A percentile compares a stretch with the other conserved stretches of the same genome.
These are phyloP conservation scores for Leccinum disarticulatum DNA, from an alignment of 768 basidiomycete genomes.

Conservation along the genomic window DNA sequence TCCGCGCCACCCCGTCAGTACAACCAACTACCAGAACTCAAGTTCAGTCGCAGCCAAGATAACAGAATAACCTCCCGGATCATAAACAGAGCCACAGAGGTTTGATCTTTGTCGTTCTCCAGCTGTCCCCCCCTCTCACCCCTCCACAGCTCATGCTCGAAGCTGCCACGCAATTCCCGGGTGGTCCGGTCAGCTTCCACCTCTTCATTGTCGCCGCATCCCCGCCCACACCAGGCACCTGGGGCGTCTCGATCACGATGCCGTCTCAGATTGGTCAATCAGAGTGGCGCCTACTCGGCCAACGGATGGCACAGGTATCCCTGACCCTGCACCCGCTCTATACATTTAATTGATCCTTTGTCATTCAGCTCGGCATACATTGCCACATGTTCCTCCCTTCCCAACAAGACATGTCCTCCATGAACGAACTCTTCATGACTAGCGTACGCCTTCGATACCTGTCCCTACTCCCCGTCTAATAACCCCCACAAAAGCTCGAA, in stretches of 20 bases:
- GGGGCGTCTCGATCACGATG: slow-evolving; percentile 25
- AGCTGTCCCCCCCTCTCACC: not conserved
- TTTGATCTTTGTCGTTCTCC: slow-evolving; percentile 24
- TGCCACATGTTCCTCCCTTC: slow-evolving; percentile 57
- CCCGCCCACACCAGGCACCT: slow-evolving; percentile 37
- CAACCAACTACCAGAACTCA: slow-evolving; percentile 40
- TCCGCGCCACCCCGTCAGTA: slow-evolving; percentile 40
- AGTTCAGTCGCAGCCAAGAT: slow-evolving; percentile 42
- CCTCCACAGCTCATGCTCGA: slow-evolving; percentile 29
- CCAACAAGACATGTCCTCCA: slow-evolving; percentile 44
- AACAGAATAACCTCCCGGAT: slow-evolving; percentile 46
- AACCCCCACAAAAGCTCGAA: slow-evolving; percentile 19
- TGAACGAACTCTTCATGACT: slow-evolving; percentile 50
- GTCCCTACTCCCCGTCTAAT: not conserved
- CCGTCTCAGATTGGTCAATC: slow-evolving; percentile 33
- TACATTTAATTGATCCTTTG: slow-evolving; percentile 20
- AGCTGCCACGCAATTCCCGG: slow-evolving; percentile 31
- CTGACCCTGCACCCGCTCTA: slow-evolving; percentile 4
- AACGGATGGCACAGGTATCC: slow-evolving; percentile 46
- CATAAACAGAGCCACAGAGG: slow-evolving; percentile 47
- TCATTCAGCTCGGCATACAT: slow-evolving; percentile 49
- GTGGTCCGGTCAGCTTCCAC: slow-evolving; percentile 42
- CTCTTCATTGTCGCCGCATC: slow-evolving; percentile 57
- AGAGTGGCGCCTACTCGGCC: slow-evolving; percentile 43
- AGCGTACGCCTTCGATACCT: slow-evolving; percentile 32